Evolutionary conservation across 129 eudicot genomes (phyloP), one percentile per base, ranked within the genome.

Genomic region (Centaurea solstitialis): DNA sequence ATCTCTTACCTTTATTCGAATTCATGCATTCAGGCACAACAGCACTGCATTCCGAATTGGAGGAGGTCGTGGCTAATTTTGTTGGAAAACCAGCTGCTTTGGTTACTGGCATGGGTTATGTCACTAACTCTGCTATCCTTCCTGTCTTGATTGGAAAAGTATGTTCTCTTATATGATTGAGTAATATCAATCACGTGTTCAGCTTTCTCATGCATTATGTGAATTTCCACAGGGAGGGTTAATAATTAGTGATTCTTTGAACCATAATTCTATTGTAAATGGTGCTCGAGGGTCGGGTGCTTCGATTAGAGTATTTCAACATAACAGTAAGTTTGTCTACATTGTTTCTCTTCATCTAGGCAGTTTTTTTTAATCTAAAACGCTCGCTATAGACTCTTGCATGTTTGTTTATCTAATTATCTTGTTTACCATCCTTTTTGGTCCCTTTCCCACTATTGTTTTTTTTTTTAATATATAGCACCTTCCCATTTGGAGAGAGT

Each of bases 251-350:
- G 99, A 94, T 85, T 92, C 99, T 80, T 72, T 94, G 78, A 94
- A 94, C 86, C 99, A 94, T 84, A 94, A 90, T 87, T 94, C 99
- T 72, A 94, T 92, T 70, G 99, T 94, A 35, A 94, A 94, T 73
- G 99, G 99, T 82, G 97, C 99, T 74, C 92, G 99, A 64, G 99
- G 99, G 67, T 92, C 99, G 2, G 99, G 97, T 79, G 96, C 99
- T 79, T 70, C 97, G 21, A 78, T 94, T 78, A 86, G 94, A 68
- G 99, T 94, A 64, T 94, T 94, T 65, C 99, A 94, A 75, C 99
- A 94, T 83, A 94, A 94, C 89, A 94, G 99, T 94, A 85, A 86
- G 97, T 84, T 68, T 81, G 18, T 40, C 7, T 67, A 68, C 8
- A 43, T 39, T 70, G 28, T 5, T 22, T 21, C 8, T 75, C 17